A percentile compares a stretch with the other conserved stretches of the same genome.
Evolutionary conservation across 2,329 filamentous ascomycete species (phyloP).

Genomic region (Clonostachys byssicola): DNA sequence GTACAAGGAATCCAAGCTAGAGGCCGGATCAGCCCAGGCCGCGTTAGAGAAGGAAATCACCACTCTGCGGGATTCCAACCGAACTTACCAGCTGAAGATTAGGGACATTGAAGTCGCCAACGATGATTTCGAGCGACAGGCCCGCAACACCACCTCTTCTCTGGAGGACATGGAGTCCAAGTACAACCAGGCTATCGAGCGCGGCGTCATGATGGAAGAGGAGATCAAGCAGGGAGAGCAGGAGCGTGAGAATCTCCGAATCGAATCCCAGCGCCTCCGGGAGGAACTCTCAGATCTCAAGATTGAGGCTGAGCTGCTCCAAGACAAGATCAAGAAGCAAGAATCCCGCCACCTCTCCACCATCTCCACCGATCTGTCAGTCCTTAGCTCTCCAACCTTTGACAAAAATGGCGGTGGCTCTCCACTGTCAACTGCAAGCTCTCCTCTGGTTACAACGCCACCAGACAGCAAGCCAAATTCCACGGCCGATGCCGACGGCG

Average conservation of each 20-base stretch:
- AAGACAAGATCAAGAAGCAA: constrained; percentile 84
- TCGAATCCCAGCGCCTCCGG: constrained; percentile 83
- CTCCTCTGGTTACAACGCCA: constrained; percentile 84
- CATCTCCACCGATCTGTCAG: constrained; percentile 58
- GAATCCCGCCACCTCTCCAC: constrained; percentile 53
- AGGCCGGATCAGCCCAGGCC: constrained; percentile 81
- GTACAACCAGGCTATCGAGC: constrained; percentile 91
- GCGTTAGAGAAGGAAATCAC: constrained; percentile 94
- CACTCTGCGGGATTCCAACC: constrained; percentile 76
- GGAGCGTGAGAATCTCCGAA: constrained; percentile 83
- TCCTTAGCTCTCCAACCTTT: constrained; percentile 67
- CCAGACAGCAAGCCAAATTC: constrained; percentile 65
- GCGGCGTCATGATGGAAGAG: constrained; percentile 89
- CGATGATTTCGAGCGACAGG: constrained; percentile 96
- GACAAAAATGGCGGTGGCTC: constrained; percentile 66
- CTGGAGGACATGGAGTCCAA: constrained; percentile 96
- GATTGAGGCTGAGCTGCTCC: constrained; percentile 90
- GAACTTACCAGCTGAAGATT: constrained; percentile 76
- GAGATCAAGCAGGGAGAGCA: constrained; percentile 89
- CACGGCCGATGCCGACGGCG: constrained; percentile 53
- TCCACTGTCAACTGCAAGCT: constrained; percentile 75
- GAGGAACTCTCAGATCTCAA: constrained; percentile 91
- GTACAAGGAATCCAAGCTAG: constrained; percentile 90
- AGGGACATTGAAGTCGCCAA: constrained; percentile 97
- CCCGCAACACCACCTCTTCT: constrained; percentile 90